Evolutionary conservation across 768 basidiomycete species (phyloP), one percentile per base, ranked within the genome.

Genomic region (Agrocybe praecox): DNA sequence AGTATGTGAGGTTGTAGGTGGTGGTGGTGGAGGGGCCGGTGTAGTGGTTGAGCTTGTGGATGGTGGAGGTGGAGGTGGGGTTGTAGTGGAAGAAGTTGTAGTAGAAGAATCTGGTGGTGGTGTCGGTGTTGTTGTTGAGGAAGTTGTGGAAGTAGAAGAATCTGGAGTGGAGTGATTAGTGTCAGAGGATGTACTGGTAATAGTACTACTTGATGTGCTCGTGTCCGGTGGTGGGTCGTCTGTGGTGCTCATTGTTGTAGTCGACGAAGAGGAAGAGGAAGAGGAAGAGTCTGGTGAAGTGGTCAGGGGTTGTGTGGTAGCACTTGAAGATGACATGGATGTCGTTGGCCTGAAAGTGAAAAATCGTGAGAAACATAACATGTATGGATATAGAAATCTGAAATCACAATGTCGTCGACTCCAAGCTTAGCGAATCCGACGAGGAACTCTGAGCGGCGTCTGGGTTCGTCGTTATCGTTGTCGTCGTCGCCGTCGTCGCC

Each of bases 41-140:
- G 42, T 21, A 23, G 55, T 32, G 24, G 55, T 53, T 18, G 58
- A 47, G 21, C 53, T 23, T 23, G 65, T 24, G 17, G 70, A 56
- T 29, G 55, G 59, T 49, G 56, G 55, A 9, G 57, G 60, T 34
- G 67, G 52, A 42, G 64, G 59, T 40, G n/a, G n/a, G n/a, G 52
- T 23, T 24, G 52, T 26, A 21, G 44, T 46, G 32, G 50, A 24
- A n/a, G 56, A 19, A 12, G 50, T 40, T 17, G 56, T 52, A 2
- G 49, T 24, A 2, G 56, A 52, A n/a, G 50, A 51, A 6, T 44
- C 29, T 15, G 49, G 34, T n/a, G 17, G 8, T 8, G 50, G 43
- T 11, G 56, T 29, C 2, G 55, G 14, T 2, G 55, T 44, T 6
- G 55, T 10, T 2, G 55, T 44, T 6, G 57, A 26, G 12, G 59